phyloP scores from a whole-genome alignment of 495 filamentous ascomycete genomes.

The Podospora australis region DNA sequence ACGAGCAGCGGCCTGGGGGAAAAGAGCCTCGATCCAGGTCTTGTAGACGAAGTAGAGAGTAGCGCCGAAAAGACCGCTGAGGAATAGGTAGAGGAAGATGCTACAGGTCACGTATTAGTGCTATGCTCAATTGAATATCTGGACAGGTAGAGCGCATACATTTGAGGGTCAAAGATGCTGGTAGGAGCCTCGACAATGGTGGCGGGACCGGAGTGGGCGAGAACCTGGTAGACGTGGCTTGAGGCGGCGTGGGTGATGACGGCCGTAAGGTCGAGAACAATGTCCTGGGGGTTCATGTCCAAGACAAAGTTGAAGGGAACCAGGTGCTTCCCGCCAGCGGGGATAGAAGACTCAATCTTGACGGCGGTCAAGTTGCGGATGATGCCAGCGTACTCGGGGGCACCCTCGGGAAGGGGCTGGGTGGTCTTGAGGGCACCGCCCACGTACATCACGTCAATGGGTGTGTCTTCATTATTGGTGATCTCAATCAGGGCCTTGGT shows the following conservation, averaged over 20 bases:
- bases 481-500: slow-evolving; percentile 76
- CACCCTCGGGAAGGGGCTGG: slow-evolving; percentile 39
- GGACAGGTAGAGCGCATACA: slow-evolving; percentile 52
- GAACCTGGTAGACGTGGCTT: slow-evolving; percentile 63
- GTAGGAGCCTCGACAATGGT: slow-evolving; percentile 87
- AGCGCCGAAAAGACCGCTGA: slow-evolving; percentile 66
- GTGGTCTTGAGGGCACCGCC: slow-evolving; percentile 67
- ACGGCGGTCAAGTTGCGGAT: slow-evolving; percentile 79
- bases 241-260: slow-evolving; percentile 59
- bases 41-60: slow-evolving; percentile 94
- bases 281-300: slow-evolving; percentile 89
- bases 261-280: slow-evolving; percentile 65
- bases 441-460: slow-evolving; percentile 69
- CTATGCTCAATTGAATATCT: background rate
- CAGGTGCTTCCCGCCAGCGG: slow-evolving; percentile 67
- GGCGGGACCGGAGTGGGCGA: slow-evolving; percentile 81
- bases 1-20: slow-evolving; percentile 77
- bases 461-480: slow-evolving; percentile 72
- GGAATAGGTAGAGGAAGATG: slow-evolving; percentile 96
- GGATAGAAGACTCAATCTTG: slow-evolving; percentile 66
- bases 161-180: slow-evolving; percentile 92
- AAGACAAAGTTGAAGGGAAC: slow-evolving; percentile 79
- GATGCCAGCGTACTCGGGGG: slow-evolving; percentile 47
- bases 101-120: slow-evolving; percentile 41
- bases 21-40: slow-evolving; percentile 93